Evolutionary conservation across 495 filamentous ascomycete genomes (phyloP), one percentile per base, ranked within the genome.

Genomic region (Penicillium simplicissimum): DNA sequence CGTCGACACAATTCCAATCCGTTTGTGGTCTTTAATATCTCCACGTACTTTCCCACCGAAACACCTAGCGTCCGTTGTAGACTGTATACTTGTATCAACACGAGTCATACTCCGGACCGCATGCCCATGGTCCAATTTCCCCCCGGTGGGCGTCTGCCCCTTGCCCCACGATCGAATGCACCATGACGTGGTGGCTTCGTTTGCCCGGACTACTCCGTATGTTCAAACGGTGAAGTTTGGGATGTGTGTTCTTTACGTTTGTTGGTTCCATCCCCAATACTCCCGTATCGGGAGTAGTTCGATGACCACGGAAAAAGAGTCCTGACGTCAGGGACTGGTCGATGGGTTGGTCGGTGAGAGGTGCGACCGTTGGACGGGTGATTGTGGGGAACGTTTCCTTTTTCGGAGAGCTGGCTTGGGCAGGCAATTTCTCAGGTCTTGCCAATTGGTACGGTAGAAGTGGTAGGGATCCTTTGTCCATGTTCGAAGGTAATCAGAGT

Each of bases 141-240:
- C 52, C 38, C 59, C 48, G 55, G 58, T 58, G 55, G 55, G 59
- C 55, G 52, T 37, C 40, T 45, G 17, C 19, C 37, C 55, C 38
- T 33, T 61, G 54, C 42, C 36, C 9, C 33, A 38, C 63, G 8
- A 37, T 49, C 13, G 21, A 49, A 49, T 23, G 9, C 45, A 31
- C 45, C 45, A 49, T 49, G 45, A 49, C 45, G 45, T 15, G 45
- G 23, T 49, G 45, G 45, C 45, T 49, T 49, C 23, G 9, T 28
- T 45, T 45, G 45, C 23, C 45, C 45, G 45, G 23, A n/a, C 11
- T 45, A 45, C 42, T 45, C 19, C 42, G 42, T 45, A 45, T 7
- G 4, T 6, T 42, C 14, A 9, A 42, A 45, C n/a, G 4, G 3
- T 42, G 40, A 9, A 42, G 17, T 45, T 23, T 45, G 42, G 42